Conservation (phyloP, 1,284 basidiomycete species). For the Megacollybia platyphylla region DNA sequence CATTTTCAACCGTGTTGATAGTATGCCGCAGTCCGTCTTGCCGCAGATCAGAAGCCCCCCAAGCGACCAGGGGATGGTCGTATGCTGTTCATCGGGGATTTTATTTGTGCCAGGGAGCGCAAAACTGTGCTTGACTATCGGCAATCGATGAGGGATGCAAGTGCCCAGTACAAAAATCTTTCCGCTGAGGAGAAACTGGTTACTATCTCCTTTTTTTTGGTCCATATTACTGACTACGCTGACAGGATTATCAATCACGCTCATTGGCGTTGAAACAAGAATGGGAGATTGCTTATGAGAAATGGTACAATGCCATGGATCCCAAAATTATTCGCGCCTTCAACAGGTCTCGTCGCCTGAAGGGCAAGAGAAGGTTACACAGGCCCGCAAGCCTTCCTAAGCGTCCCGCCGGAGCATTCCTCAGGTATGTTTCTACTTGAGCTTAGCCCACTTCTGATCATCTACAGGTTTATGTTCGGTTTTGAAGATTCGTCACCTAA, state of each 20-base stretch:
- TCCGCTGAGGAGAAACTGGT: background rate
- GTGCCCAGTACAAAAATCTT: background rate
- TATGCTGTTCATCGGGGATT: background rate
- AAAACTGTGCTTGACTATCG: background rate
- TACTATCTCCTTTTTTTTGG: background rate
- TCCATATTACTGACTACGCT: background rate
- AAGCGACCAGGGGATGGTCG: background rate
- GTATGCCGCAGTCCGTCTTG: background rate
- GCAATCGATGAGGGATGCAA: background rate
- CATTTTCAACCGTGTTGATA: background rate
- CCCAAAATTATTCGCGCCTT: conserved; percentile 2
- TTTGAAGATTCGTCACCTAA: background rate
- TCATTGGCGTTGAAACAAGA: background rate
- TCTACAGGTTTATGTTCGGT: conserved; percentile 1
- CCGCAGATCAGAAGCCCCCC: background rate
- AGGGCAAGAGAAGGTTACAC: background rate
- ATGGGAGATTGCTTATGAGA: background rate
- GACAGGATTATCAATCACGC: background rate
- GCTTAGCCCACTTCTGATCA: background rate
- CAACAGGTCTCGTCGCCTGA: conserved; percentile 3
- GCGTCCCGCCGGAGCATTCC: background rate
- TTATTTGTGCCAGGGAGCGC: background rate
- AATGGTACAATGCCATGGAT: conserved; percentile 3
- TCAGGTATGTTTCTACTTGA: conserved; percentile 1
- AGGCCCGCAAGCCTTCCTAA: background rate